These are phyloP conservation scores for Gymnopilus dilepis DNA, from an alignment of 768 basidiomycete species.

Conservation along the genomic window DNA sequence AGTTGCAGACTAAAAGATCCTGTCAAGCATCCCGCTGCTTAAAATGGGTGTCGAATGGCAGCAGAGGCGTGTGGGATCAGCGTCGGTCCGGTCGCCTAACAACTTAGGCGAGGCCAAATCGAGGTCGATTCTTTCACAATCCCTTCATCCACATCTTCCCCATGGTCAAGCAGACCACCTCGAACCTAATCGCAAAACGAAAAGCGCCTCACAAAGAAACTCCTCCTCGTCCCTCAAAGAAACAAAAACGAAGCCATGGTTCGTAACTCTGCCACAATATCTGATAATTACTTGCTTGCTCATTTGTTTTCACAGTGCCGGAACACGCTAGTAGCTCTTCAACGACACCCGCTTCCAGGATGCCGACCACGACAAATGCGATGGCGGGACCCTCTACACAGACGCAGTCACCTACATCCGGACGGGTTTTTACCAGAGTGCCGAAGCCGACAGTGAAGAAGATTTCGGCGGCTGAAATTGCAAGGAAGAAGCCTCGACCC, in stretches of 20 bases:
- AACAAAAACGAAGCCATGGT: neutral
- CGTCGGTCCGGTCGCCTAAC: slow-evolving; percentile 1
- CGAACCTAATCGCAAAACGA: neutral
- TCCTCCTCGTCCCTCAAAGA: neutral
- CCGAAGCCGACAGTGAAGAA: slow-evolving; percentile 19
- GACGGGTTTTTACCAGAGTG: slow-evolving; percentile 11
- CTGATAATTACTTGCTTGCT: neutral
- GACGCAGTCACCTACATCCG: slow-evolving; percentile 2
- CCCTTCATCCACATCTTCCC: neutral
- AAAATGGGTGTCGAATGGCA: too few species aligned
- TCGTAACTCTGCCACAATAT: neutral
- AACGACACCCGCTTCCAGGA: neutral
- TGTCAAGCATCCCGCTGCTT: neutral
- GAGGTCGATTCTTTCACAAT: neutral
- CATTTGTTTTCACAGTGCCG: neutral
- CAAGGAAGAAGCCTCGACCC: neutral
- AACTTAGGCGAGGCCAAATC: neutral
- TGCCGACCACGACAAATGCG: slow-evolving; percentile 1
- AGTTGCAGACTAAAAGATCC: neutral
- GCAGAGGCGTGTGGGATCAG: neutral
- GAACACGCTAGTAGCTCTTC: neutral
- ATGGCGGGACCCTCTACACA: slow-evolving; percentile 12
- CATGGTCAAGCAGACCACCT: neutral
- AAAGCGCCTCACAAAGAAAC: neutral
- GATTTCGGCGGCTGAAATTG: neutral